Conservation (phyloP, 2,329 filamentous ascomycete genomes). For the Penicillium sp. region DNA sequence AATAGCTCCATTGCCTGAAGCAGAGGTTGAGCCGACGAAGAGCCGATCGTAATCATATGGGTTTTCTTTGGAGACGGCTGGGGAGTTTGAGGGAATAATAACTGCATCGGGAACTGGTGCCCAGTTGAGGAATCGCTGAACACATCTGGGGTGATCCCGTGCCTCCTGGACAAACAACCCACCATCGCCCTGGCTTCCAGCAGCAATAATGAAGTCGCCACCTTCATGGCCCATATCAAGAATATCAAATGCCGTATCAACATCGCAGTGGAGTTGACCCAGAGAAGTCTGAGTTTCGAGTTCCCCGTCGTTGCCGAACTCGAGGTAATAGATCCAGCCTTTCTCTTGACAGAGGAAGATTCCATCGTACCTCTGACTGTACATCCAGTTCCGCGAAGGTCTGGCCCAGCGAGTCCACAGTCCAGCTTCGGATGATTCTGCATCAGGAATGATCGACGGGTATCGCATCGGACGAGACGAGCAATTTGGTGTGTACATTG, state of each 20-base stretch:
- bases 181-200: constrained; percentile 75
- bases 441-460: constrained; percentile 30
- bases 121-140: constrained; percentile 65
- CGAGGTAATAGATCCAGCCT: constrained; percentile 71
- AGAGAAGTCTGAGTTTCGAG: constrained; percentile 58
- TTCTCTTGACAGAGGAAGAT: constrained; percentile 89
- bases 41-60: constrained; percentile 53
- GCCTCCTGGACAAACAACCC: constrained; percentile 70
- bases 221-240: constrained; percentile 61
- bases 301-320: constrained; percentile 60
- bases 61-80: constrained; percentile 19
- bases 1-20: constrained; percentile 58
- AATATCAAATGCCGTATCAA: constrained; percentile 79
- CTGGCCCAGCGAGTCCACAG: constrained; percentile 85
- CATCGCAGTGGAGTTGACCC: constrained; percentile 68
- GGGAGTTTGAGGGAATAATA: constrained; percentile 28
- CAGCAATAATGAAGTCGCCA: constrained; percentile 76
- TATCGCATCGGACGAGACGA: constrained; percentile 34
- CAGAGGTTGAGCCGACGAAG: constrained; percentile 67
- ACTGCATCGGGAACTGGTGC: constrained; percentile 53
- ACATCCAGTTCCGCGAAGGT: constrained; percentile 65
- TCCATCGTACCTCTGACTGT: constrained; percentile 67
- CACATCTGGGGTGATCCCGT: constrained; percentile 53
- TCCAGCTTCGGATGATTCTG: constrained; percentile 43
- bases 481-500: constrained; percentile 46